phyloP scores from a whole-genome alignment of 2,329 filamentous ascomycete species.

The Colletotrichum ledebouriae region DNA sequence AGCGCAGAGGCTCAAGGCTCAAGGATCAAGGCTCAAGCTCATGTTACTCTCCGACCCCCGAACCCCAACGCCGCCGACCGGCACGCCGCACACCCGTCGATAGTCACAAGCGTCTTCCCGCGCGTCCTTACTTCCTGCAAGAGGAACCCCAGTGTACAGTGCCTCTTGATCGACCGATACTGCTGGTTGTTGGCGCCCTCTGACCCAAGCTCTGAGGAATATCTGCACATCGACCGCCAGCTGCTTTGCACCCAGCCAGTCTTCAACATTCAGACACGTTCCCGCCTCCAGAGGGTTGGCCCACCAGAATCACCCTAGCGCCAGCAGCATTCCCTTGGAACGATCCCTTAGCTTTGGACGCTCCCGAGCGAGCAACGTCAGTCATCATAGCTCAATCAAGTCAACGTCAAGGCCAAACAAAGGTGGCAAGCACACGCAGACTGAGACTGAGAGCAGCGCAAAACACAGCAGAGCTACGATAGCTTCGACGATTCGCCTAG shows the following conservation, averaged over 20 bases:
- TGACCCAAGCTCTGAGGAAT: background rate
- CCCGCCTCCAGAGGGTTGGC: background rate
- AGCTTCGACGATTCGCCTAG: conserved; percentile 12
- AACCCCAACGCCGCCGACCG: conserved; percentile 22
- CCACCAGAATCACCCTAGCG: conserved; percentile 1
- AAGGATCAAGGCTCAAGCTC: conserved; percentile 8
- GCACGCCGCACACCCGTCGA: conserved; percentile 10
- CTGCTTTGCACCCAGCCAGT: conserved; percentile 1
- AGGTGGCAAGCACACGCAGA: conserved; percentile 14
- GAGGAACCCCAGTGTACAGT: conserved; percentile 12
- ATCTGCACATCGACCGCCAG: conserved; percentile 17
- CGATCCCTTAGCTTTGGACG: too few relatives aligned
- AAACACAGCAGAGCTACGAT: conserved; percentile 14
- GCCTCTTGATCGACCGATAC: background rate
- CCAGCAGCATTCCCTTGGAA: too few relatives aligned
- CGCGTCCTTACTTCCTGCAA: background rate
- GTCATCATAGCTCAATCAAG: conserved; percentile 12
- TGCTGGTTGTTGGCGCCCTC: conserved; percentile 18
- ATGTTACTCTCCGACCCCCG: conserved; percentile 1
- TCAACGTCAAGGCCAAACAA: background rate
- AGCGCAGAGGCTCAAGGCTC: background rate
- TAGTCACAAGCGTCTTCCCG: conserved; percentile 25
- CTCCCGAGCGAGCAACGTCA: conserved; percentile 7
- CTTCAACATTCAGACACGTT: background rate
- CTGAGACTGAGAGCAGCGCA: conserved; percentile 9